phyloP scores from a whole-genome alignment of 768 basidiomycete genomes.

The Pleurotus sapidus region DNA sequence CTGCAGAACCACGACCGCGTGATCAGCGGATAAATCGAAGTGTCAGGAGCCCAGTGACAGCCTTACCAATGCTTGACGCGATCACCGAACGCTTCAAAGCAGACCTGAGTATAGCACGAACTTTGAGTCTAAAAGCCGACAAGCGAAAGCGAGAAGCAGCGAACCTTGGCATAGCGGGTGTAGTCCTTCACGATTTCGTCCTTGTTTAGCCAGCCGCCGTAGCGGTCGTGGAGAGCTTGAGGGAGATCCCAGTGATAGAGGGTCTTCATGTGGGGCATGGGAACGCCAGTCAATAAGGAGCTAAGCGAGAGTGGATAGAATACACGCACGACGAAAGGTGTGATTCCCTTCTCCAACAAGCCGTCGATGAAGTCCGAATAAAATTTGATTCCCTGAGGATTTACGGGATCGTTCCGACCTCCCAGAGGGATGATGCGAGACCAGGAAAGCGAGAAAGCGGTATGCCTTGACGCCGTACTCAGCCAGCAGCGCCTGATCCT shows the following conservation, averaged over 20 bases:
- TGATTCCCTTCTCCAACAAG: slow-evolving; percentile 59
- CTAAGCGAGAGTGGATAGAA: neutral
- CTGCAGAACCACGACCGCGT: slow-evolving; percentile 25
- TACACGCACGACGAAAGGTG: slow-evolving; percentile 59
- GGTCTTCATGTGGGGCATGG: slow-evolving; percentile 37
- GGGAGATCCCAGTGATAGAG: slow-evolving; percentile 82
- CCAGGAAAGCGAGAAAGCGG: slow-evolving; percentile 79
- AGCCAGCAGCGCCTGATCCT: slow-evolving; percentile 61
- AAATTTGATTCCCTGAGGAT: slow-evolving; percentile 64
- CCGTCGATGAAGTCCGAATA: slow-evolving; percentile 73
- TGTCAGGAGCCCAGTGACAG: slow-evolving; percentile 7
- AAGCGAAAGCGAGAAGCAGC: slow-evolving; percentile 10
- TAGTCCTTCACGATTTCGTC: slow-evolving; percentile 69
- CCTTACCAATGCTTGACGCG: slow-evolving; percentile 70
- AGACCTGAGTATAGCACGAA: slow-evolving; percentile 39
- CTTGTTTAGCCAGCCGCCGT: slow-evolving; percentile 75
- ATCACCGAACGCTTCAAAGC: slow-evolving; percentile 74
- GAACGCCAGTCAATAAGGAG: slow-evolving; percentile 1
- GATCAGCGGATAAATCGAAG: slow-evolving; percentile 18
- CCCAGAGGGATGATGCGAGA: slow-evolving; percentile 72
- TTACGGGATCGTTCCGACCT: slow-evolving; percentile 70
- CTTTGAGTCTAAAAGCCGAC: neutral
- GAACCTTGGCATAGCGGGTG: slow-evolving; percentile 52
- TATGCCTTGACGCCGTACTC: slow-evolving; percentile 69
- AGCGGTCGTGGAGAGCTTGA: slow-evolving; percentile 68